phyloP scores from a whole-genome alignment of 192 early-diverging fungal species.

The Chytriomyces sp. region DNA sequence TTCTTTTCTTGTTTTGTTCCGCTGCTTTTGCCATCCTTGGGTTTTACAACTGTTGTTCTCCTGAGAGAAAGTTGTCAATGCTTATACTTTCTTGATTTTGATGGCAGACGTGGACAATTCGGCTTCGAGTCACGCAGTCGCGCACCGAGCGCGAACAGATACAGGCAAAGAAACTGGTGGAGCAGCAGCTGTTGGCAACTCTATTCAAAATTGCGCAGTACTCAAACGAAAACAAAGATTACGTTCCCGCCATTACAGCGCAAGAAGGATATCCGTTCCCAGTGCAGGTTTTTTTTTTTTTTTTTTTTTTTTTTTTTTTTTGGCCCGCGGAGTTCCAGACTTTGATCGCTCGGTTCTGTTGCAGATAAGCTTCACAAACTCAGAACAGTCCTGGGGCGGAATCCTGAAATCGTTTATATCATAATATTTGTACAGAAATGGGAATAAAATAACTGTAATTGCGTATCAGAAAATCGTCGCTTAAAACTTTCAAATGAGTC shows the following conservation, averaged over 20 bases:
- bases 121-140: conserved; percentile 32
- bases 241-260: conserved; percentile 48
- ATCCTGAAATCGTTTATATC: not conserved
- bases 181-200: conserved; percentile 33
- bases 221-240: conserved; percentile 52
- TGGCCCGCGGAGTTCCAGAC: not conserved
- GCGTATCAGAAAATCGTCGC: too few relatives aligned
- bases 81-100: not conserved
- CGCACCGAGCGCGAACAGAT: conserved; percentile 50
- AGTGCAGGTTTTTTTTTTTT: conserved; percentile 20
- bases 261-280: conserved; percentile 54
- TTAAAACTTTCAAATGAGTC: too few relatives aligned
- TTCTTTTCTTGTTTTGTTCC: not conserved
- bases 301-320: conserved; percentile 1
- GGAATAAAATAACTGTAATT: too few relatives aligned
- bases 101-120: conserved; percentile 47
- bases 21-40: not conserved
- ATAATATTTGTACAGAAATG: too few relatives aligned
- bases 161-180: conserved; percentile 37
- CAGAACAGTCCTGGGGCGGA: conserved; percentile 15
- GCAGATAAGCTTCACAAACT: conserved; percentile 12
- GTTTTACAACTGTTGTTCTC: not conserved
- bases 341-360: not conserved
- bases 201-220: conserved; percentile 41
- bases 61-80: too few relatives aligned